Base-by-base conservation (phyloP, 805 yeast species). In the Cyberlindnera americana region DNA sequence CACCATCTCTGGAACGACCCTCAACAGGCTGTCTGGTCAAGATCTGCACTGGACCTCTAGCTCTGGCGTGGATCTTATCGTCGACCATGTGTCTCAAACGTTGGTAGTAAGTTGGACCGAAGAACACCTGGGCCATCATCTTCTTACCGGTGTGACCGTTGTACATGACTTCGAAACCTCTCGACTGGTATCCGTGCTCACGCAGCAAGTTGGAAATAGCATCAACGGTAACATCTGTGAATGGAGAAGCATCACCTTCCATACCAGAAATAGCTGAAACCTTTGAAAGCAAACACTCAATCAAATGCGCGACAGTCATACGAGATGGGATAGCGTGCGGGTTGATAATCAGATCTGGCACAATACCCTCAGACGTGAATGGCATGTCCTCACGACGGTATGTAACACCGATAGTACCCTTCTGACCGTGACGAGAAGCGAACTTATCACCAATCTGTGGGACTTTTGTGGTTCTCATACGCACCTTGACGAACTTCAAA, bases 281-380 rank as follows among this genome's bases (percentile, higher is more conserved):
- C 67, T 93, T 93, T 36, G 95, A 84, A 55, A 93, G 72, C 64
- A 93, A 72, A 83, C 99, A 93, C 73, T 93, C 99, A 66, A 93
- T 91, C 73, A 93, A 83, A 73, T 93, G 98, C 35, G 99, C 99
- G 46, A 93, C 99, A 29, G 99, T 93, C 99, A 93, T 93, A 77
- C 99, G 97, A 43, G 99, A 93, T 53, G 99, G 99, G 77, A 93
- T 93, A 61, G 98, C 99, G 67, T 93, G 99, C 3, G 99, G 99
- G 65, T 93, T 93, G 62, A 93, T 93, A 57, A 93, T 88, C 60
- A 93, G 73, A 69, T 93, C 99, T 7, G 99, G 99, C 27, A 91
- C 97, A 61, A 91, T 66, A 64, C 99, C 99, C 64, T 91, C 95
- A 3, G 87, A 74, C 8, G 95, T 82, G 64, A 93, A 93, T 21